phyloP scores from a whole-genome alignment of 805 yeast species.

The Candida hungchunana region DNA sequence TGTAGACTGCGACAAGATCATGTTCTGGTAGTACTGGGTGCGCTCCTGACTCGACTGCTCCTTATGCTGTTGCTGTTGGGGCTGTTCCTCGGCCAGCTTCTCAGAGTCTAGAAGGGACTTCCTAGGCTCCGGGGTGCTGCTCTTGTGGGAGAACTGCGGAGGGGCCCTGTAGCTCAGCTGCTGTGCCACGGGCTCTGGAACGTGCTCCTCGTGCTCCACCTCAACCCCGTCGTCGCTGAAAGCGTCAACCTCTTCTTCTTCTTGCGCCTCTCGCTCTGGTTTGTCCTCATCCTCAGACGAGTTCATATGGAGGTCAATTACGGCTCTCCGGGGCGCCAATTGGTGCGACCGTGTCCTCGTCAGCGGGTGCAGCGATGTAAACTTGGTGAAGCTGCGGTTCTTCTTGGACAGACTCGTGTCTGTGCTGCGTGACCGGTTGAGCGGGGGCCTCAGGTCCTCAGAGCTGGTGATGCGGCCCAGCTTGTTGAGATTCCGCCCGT shows the following conservation, averaged over 20 bases:
- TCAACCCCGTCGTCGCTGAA: conserved; percentile 21
- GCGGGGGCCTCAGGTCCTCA: conserved; percentile 21
- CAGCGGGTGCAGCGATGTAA: conserved; percentile 20
- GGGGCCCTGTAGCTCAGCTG: conserved; percentile 22
- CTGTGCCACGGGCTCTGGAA: conserved; percentile 1
- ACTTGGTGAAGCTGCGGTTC: conserved; percentile 22
- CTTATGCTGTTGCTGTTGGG: conserved; percentile 4
- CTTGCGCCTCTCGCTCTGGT: conserved; percentile 11
- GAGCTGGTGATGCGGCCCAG: conserved; percentile 20
- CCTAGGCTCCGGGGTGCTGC: conserved; percentile 6
- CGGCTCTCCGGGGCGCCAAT: conserved; percentile 13
- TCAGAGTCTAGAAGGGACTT: conserved; percentile 15
- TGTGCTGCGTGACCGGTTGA: conserved; percentile 24
- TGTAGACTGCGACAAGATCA: conserved; percentile 49
- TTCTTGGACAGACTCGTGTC: conserved; percentile 19
- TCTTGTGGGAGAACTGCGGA: conserved; percentile 23
- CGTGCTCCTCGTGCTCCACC: conserved; percentile 5
- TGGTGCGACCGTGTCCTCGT: conserved; percentile 23
- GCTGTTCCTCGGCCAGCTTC: conserved; percentile 7
- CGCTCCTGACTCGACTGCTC: conserved; percentile 11
- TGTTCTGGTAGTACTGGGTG: conserved; percentile 35
- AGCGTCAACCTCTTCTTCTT: conserved; percentile 25
- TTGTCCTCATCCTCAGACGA: conserved; percentile 14
- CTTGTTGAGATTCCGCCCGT: conserved; percentile 25
- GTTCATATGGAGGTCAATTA: conserved; percentile 16